Evolutionary conservation across 352 stramenopile genomes (phyloP).

Genomic region (Phytophthora vignae): DNA sequence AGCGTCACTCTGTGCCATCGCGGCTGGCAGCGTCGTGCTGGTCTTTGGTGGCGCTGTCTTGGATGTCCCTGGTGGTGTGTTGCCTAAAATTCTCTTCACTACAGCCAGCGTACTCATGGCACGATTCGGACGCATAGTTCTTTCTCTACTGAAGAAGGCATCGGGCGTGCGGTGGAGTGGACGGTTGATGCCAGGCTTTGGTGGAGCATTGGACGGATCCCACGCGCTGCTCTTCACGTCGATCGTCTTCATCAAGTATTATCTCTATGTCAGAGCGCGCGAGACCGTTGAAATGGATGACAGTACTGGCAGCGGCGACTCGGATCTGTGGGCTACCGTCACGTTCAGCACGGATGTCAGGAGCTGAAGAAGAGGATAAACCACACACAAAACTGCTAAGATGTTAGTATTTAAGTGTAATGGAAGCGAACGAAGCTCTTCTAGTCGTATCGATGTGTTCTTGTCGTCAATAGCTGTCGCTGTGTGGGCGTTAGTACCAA

Average conservation of each 20-base stretch:
- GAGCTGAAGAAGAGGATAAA: conserved; percentile 6
- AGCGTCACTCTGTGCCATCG: conserved; percentile 48
- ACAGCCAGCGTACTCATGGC: conserved; percentile 89
- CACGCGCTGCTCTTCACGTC: conserved; percentile 92
- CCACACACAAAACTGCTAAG: neutral
- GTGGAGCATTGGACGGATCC: conserved; percentile 91
- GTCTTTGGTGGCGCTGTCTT: conserved; percentile 44
- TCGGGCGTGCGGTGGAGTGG: conserved; percentile 93
- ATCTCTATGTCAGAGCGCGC: conserved; percentile 43
- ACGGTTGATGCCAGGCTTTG: conserved; percentile 93
- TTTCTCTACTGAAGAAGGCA: conserved; percentile 93
- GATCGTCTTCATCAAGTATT: conserved; percentile 59
- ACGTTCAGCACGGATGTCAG: conserved; percentile 36
- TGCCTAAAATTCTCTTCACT: conserved; percentile 80
- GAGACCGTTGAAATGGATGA: conserved; percentile 18
- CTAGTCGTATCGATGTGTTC: too few species aligned
- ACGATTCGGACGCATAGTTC: conserved; percentile 92
- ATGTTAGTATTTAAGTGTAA: conserved; percentile 6
- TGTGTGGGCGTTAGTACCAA: neutral
- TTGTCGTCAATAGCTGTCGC: too few species aligned
- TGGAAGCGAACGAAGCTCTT: conserved; percentile 26
- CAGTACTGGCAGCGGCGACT: conserved; percentile 26
- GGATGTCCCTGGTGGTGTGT: conserved; percentile 43
- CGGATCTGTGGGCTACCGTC: conserved; percentile 33
- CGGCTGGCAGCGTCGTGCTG: conserved; percentile 44